phyloP scores from a whole-genome alignment of 2,329 filamentous ascomycete genomes.

The Fusarium fujikuroi region DNA sequence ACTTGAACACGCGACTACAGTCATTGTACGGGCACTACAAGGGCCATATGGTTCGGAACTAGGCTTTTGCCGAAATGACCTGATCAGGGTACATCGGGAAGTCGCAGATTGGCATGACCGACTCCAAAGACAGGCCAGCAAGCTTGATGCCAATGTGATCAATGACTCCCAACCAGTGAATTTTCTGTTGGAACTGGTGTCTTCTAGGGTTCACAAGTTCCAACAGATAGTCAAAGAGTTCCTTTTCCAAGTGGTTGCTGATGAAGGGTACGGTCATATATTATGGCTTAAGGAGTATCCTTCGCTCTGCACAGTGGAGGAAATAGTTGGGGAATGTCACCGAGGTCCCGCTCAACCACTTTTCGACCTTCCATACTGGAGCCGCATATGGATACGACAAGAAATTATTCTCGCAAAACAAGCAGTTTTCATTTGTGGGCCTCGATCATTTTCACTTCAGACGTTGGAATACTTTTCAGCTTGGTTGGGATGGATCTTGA shows the following conservation, averaged over 20 bases:
- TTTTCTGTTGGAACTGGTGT: not conserved
- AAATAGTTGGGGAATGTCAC: not conserved
- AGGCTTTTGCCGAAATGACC: not conserved
- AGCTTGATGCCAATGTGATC: not conserved
- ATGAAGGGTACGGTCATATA: not conserved
- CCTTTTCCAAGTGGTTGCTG: fast-evolving
- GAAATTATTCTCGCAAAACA: not conserved
- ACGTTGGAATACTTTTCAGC: not conserved
- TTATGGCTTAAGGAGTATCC: not conserved
- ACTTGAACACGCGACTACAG: not conserved
- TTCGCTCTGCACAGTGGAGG: not conserved
- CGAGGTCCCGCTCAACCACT: not conserved
- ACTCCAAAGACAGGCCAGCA: not conserved
- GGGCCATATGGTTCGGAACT: not conserved
- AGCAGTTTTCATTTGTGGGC: not conserved
- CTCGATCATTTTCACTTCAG: not conserved
- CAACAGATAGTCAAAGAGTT: not conserved
- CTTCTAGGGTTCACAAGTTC: not conserved
- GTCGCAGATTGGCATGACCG: not conserved
- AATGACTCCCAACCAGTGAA: not conserved
- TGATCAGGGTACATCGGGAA: not conserved
- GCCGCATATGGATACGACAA: not conserved
- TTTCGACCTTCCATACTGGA: not conserved
- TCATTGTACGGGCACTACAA: not conserved
- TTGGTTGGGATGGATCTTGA: not conserved